Evolutionary conservation across 345 rosid species (phyloP), one percentile per base, ranked within the genome.

Genomic region (Luvunga scandens): DNA sequence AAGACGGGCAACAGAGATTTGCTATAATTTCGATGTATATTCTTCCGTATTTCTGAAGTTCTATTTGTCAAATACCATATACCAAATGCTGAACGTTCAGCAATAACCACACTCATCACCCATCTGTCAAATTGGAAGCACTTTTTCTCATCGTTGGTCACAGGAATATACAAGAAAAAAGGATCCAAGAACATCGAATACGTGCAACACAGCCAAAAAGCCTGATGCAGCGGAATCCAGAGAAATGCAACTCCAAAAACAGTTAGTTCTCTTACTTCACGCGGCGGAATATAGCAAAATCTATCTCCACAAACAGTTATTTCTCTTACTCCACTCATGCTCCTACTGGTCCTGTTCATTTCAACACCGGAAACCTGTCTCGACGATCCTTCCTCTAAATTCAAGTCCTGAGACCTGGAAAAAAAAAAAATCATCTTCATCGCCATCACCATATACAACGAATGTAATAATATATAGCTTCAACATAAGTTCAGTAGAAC

Each of bases 91-190:
- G 82, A 59, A 22, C 78, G 70, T n/a, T n/a, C 33, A 45, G 30
- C 36, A 48, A 30, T 68, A 1, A 56, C 56, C 24, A 1, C 22
- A 16, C 4, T 60, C 31, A 33, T 69, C 75, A 45, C 12, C 36
- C 10, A 3, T 2, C 13, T 31, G 53, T 79, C 78, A 34, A 67
- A 45, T 39, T 45, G 42, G 38, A 74, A 42, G 70, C 82, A 68
- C 78, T 67, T 73, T n/a, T 45, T 68, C n/a, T 42, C 69, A 60
- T 59, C 75, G 7, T 68, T 14, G 59, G 61, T 63, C n/a, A 67
- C 75, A 1, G 76, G 76, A 6, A 50, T 36, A 39, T 72, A 78
- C 28, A 71, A 72, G 76, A 71, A 71, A 39, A 78, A 33, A 25
- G 73, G 68, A 72, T 81, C 83, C 6, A n/a, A 4, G 3, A 18